These are phyloP conservation scores for Cordyceps pruinosa DNA, from an alignment of 2,329 filamentous ascomycete genomes.

Conservation along the genomic window DNA sequence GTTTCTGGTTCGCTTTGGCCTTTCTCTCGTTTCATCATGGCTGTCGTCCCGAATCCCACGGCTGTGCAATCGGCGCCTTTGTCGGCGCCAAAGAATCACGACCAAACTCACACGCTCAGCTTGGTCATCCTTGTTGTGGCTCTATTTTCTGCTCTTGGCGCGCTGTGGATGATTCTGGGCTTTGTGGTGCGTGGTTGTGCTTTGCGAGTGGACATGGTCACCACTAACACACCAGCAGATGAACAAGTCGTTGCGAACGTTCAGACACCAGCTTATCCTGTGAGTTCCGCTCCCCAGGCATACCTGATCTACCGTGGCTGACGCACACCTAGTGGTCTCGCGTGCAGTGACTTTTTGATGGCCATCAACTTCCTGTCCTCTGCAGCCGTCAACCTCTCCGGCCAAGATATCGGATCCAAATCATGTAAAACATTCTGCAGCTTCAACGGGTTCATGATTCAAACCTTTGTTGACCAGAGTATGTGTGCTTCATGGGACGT, in stretches of 20 bases:
- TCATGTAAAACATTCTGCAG: conserved; percentile 27
- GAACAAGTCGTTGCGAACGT: conserved; percentile 8
- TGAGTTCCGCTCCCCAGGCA: background rate
- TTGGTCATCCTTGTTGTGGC: conserved; percentile 3
- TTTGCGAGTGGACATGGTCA: background rate
- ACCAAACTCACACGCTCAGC: background rate
- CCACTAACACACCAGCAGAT: background rate
- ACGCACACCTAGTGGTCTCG: conserved; percentile 23
- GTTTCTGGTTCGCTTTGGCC: background rate
- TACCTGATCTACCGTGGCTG: background rate
- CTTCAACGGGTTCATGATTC: conserved; percentile 36
- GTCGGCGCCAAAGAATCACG: background rate
- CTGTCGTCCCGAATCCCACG: background rate
- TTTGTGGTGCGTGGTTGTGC: background rate
- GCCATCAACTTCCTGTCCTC: conserved; percentile 34
- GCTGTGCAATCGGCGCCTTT: background rate
- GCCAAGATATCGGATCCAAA: conserved; percentile 24
- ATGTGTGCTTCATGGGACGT: background rate
- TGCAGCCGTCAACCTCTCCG: conserved; percentile 27
- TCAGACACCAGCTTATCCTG: conserved; percentile 6
- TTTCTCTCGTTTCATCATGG: background rate
- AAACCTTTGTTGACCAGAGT: conserved; percentile 35
- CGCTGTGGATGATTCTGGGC: conserved; percentile 5
- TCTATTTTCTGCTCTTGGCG: background rate
- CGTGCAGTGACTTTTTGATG: conserved; percentile 34